Base-by-base conservation (phyloP, 371 early-diverging fungal species). In the Actinomucor elegans region DNA sequence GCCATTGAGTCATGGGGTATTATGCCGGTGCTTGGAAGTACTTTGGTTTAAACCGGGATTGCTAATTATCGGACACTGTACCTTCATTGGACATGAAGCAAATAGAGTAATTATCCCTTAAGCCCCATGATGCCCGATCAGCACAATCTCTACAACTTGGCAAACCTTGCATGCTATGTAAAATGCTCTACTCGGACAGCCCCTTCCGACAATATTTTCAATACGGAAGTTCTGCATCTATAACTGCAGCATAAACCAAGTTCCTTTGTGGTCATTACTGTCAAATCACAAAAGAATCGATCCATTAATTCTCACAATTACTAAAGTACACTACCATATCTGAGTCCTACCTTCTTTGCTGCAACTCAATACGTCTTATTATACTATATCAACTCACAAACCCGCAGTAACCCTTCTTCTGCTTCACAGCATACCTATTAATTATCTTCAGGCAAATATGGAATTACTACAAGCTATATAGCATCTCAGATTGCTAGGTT, bases 1-100 rank as follows among this genome's bases (percentile, higher is more conserved):
- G 52, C 4, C 60, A 57, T 33, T 77, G 63, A 63, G 52, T 59
- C 20, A 64, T 74, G 2, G 73, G 77, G 77, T 77, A 77, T 44
- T 77, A 77, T 31, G 54, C 73, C 15, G 77, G 73, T 42, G 69
- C 77, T 0, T 77, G 77, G 77, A 65, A 73, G 62, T 60, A 67
- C n/a, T 43, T 77, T 4, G 67, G 69, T 1, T 24, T 66, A 17
- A 61, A 67, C 37, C 58, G 72, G 18, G 72, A 69, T 10, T 71
- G 71, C 31, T 60, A 71, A 1, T 18, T 77, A 5, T 63, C 69
- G 0, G 69, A 71, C 26, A 27, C 32, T 18, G 48, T 62, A 2
- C 69, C 75, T 1, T 45, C 57, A 42, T 20, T 64, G 5, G 26
- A 59, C 4, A 20, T 52, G 8, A 15, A 50, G 1, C 8, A 17